phyloP scores from a whole-genome alignment of 768 basidiomycete genomes.

The Amanita brunnescens region DNA sequence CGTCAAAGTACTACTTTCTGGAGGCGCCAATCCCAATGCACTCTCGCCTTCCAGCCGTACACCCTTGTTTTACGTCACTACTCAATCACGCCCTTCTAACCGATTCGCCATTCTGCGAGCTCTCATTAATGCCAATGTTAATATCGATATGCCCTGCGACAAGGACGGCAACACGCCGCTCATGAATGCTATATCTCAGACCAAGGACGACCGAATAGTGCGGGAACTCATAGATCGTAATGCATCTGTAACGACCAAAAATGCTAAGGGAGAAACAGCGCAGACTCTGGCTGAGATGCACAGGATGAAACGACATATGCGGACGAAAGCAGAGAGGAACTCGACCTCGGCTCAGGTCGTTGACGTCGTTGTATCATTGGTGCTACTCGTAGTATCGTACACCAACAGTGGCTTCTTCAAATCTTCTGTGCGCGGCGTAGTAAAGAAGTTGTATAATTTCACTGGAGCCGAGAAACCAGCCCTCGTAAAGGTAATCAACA shows the following conservation, averaged over 20 bases:
- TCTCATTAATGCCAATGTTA: no score
- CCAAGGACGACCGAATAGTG: slow-evolving; percentile 7
- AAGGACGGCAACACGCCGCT: slow-evolving; percentile 9
- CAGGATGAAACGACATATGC: no score
- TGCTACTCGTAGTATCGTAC: slow-evolving; percentile 13
- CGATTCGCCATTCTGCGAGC: no score
- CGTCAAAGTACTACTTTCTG: slow-evolving; percentile 8
- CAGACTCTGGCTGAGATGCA: no score
- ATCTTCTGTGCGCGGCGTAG: slow-evolving; percentile 6
- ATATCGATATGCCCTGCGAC: no score
- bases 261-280: no score
- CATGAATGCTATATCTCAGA: slow-evolving; percentile 7
- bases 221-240: slow-evolving; percentile 2
- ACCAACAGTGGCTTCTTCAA: slow-evolving; percentile 12
- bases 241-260: no score
- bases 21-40: no score
- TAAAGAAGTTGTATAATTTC: slow-evolving; percentile 10
- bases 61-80: neutral
- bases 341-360: slow-evolving; percentile 8
- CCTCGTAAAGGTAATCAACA: slow-evolving; percentile 12
- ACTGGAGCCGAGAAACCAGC: slow-evolving; percentile 5
- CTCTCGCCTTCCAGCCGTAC: slow-evolving; percentile 1
- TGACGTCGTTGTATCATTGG: slow-evolving; percentile 14
- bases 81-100: no score
- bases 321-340: slow-evolving; percentile 6